Base-by-base conservation (phyloP, 2,329 filamentous ascomycete species). In the Hyphodiscus sp. region DNA sequence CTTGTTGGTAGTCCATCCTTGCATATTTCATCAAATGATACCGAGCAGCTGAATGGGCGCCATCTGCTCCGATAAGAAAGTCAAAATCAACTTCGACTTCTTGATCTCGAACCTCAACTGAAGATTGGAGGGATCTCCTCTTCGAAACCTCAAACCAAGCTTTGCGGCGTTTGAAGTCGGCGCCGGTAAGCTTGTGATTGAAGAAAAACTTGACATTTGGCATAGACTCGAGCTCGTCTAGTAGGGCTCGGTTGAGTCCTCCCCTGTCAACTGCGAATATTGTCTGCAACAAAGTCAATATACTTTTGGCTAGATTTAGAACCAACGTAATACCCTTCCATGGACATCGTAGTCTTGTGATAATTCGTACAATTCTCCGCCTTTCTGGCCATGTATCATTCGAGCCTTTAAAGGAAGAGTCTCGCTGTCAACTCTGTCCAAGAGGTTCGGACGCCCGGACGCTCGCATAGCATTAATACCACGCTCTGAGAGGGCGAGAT, bases 11-110 rank as follows among this genome's bases (percentile, higher is more conserved):
- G 71, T 94, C 83, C 82, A 97, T 89, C 11, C 87, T 83, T 0
- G 86, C 81, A 64, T 82, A 96, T 72, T 97, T 97, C 92, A 99
- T 99, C 72, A 99, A 75, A 67, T 97, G 91, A 68, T 90, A 95
- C 49, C 94, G 80, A 3, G 91, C 86, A 44, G 91, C 85, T 0
- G 92, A 97, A 71, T 99, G 92, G 0, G 94, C 94, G 8, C 94
- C 94, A 65, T 99, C 94, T 33, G 92, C 91, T 10, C 94, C 94
- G 54, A 99, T 88, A 74, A 99, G 83, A 61, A 96, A 82, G 70
- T 97, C 91, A 62, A 96, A 97, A n/a, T 76, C 70, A 20, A 95
- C 80, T 66, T 95, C 87, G 51, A 95, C 82, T 69, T 96, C 91
- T 9, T 74, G 63, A 52, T 59, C 63, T 58, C 63, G 51, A 9